Evolutionary conservation across 2,329 filamentous ascomycete genomes (phyloP).

Genomic region (Diaporthe ampelina): DNA sequence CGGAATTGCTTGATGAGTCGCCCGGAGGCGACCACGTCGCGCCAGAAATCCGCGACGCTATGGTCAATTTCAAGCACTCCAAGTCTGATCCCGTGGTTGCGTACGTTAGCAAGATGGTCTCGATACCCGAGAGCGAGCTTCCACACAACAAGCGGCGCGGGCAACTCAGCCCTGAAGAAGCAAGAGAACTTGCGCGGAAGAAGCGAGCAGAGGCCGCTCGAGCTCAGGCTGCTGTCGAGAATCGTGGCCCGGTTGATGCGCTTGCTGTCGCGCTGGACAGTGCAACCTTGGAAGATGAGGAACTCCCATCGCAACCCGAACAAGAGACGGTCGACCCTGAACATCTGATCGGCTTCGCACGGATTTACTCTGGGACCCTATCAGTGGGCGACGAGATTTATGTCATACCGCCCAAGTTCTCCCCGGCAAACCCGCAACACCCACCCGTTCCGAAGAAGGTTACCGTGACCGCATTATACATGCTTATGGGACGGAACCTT

Average conservation of each 20-base stretch:
- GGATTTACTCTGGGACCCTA: constrained; percentile 91
- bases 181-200: constrained; percentile 85
- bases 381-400: constrained; percentile 92
- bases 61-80: constrained; percentile 82
- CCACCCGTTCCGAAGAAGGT: constrained; percentile 84
- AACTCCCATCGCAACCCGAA: constrained; percentile 54
- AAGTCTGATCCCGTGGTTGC: constrained; percentile 85
- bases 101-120: constrained; percentile 99
- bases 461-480: constrained; percentile 88
- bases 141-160: constrained; percentile 86
- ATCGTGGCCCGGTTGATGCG: constrained; percentile 63
- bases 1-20: constrained; percentile 82
- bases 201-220: constrained; percentile 91
- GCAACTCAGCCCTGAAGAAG: constrained; percentile 88
- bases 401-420: constrained; percentile 93
- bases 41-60: constrained; percentile 79
- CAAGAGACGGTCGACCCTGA: constrained; percentile 80
- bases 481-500: constrained; percentile 93
- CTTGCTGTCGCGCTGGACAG: constrained; percentile 73
- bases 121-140: constrained; percentile 91
- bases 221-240: constrained; percentile 73
- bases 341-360: constrained; percentile 93
- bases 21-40: constrained; percentile 83
- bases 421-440: constrained; percentile 80
- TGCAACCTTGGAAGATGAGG: constrained; percentile 69